phyloP scores from a whole-genome alignment of 225 moss, liverwort and hornwort species.

The Sphagnum contortum region DNA sequence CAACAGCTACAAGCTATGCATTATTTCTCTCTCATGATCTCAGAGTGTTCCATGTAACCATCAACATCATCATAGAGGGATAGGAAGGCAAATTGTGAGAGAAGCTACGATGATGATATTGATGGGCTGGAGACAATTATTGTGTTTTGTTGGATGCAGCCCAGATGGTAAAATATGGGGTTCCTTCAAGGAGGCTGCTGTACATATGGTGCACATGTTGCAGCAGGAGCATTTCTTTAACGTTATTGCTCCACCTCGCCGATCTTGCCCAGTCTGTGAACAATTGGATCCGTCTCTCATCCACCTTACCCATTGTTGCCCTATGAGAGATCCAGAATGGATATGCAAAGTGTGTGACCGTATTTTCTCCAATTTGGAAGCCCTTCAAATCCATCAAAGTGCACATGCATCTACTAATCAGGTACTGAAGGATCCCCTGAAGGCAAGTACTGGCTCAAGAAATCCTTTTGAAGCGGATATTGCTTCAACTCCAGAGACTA shows the following conservation, averaged over 20 bases:
- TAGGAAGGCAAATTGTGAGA: too few species aligned
- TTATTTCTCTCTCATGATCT: too few species aligned
- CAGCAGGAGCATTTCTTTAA: slow-evolving; percentile 9
- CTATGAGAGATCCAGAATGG: background rate
- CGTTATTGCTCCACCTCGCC: background rate
- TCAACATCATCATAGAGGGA: too few species aligned
- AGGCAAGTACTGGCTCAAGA: background rate
- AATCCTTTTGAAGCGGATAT: background rate
- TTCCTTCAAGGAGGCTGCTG: slow-evolving; percentile 41
- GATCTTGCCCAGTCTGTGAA: background rate
- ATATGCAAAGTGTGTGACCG: background rate
- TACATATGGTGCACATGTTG: slow-evolving; percentile 20
- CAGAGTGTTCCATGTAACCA: too few species aligned
- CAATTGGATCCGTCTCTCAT: too few species aligned
- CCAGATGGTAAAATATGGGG: slow-evolving; percentile 32
- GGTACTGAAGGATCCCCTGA: background rate
- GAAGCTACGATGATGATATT: too few species aligned
- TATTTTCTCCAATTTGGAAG: background rate
- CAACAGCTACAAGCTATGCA: too few species aligned
- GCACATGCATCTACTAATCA: background rate
- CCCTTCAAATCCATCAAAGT: background rate
- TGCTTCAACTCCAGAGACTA: background rate
- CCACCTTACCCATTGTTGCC: too few species aligned
- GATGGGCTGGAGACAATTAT: too few species aligned
- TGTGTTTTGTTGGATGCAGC: slow-evolving; percentile 28